Percentiles rank a stretch among this genome's conserved stretches.
These are phyloP conservation scores for Chaetomidium leptoderma DNA, from an alignment of 495 filamentous ascomycete genomes.

Conservation along the genomic window DNA sequence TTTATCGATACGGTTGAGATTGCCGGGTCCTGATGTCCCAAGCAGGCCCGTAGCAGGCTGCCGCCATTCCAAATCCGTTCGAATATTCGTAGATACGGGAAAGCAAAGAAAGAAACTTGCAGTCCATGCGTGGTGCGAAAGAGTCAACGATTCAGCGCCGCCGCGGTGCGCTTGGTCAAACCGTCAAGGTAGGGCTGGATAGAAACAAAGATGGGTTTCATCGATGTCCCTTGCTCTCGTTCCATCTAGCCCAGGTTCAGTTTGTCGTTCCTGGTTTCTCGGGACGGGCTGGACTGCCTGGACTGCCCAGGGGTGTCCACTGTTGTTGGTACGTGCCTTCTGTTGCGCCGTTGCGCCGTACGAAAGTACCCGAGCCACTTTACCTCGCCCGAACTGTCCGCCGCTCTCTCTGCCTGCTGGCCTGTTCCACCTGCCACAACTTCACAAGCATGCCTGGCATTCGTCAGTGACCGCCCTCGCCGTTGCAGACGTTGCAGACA, in stretches of 20 bases:
- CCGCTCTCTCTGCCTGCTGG: background rate
- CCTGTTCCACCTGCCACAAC: constrained; percentile 19
- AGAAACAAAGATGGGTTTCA: too few species aligned
- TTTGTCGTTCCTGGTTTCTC: background rate
- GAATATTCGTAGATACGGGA: constrained; percentile 1
- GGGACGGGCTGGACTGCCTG: background rate
- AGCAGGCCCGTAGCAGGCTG: too few species aligned
- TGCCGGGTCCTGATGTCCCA: constrained; percentile 1
- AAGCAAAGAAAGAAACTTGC: background rate
- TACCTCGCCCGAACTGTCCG: constrained; percentile 8
- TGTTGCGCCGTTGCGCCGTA: constrained; percentile 24
- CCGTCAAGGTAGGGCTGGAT: background rate
- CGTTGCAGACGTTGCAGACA: constrained; percentile 6
- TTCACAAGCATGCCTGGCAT: constrained; percentile 11
- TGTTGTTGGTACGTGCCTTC: constrained; percentile 18
- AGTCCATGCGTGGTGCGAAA: too few species aligned
- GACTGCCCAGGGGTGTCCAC: constrained; percentile 1
- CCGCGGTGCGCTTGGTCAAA: background rate
- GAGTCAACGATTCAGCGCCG: background rate
- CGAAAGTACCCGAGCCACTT: constrained; percentile 17
- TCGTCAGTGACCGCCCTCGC: constrained; percentile 17
- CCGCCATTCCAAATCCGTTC: background rate
- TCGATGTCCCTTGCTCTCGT: background rate
- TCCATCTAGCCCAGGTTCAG: background rate
- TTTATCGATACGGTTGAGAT: constrained; percentile 2